These are phyloP conservation scores for Microcos paniculata DNA, from an alignment of 345 rosid species.

Conservation along the genomic window DNA sequence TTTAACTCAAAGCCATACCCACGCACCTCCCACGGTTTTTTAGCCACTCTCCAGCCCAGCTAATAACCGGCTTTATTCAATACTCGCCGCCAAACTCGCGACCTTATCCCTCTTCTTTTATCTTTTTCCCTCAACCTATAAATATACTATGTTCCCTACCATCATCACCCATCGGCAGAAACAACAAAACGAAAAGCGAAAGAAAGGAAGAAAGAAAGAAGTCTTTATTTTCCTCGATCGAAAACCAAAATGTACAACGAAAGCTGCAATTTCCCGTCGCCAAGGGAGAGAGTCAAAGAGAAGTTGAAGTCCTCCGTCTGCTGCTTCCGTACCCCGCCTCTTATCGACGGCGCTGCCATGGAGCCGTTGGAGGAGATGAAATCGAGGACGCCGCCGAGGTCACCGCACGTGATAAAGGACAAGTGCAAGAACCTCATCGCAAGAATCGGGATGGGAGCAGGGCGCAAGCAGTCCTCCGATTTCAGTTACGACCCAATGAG, in stretches of 20 bases:
- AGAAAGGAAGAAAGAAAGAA: neutral
- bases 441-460: slow-evolving; percentile 29
- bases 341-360: slow-evolving; percentile 2
- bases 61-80: neutral
- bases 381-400: slow-evolving; percentile 31
- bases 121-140: neutral
- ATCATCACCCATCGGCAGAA: neutral
- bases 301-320: slow-evolving; percentile 45
- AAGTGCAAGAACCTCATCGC: slow-evolving; percentile 41
- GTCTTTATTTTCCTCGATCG: slow-evolving; percentile 17
- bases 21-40: slow-evolving; percentile 39
- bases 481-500: slow-evolving; percentile 66
- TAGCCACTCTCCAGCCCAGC: neutral
- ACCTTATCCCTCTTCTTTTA: slow-evolving; percentile 13
- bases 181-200: neutral
- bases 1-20: slow-evolving; percentile 11
- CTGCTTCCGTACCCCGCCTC: slow-evolving; percentile 33
- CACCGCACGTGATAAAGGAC: slow-evolving; percentile 45
- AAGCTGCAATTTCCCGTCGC: neutral
- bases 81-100: neutral
- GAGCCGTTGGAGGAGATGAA: slow-evolving; percentile 24
- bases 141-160: neutral
- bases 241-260: slow-evolving; percentile 23
- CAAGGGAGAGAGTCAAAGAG: slow-evolving; percentile 14
- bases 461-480: slow-evolving; percentile 43